These are phyloP conservation scores for Stylonectria norvegica DNA, from an alignment of 2,329 filamentous ascomycete genomes.

Conservation along the genomic window DNA sequence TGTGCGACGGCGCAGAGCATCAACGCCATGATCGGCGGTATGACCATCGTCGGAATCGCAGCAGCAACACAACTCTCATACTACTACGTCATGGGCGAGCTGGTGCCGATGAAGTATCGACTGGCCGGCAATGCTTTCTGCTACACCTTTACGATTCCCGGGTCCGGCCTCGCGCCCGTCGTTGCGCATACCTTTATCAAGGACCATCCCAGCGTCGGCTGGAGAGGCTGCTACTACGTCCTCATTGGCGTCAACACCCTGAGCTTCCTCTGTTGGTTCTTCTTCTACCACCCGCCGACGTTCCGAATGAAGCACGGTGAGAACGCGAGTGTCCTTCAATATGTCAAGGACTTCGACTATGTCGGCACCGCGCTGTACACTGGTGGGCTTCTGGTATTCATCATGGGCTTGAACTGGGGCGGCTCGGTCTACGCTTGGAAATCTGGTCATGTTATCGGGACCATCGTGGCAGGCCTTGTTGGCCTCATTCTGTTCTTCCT, in stretches of 20 bases:
- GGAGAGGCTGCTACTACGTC: slow-evolving; percentile 30
- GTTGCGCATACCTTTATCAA: slow-evolving; percentile 27
- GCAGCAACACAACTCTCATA: slow-evolving; percentile 36
- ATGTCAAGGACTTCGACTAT: slow-evolving; percentile 32
- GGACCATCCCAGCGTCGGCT: slow-evolving; percentile 24
- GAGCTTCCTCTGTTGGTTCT: slow-evolving; percentile 27
- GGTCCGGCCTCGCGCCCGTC: slow-evolving; percentile 27
- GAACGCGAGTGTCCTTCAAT: slow-evolving; percentile 20
- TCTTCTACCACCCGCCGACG: slow-evolving; percentile 34
- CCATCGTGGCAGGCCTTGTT: slow-evolving; percentile 27
- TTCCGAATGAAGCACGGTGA: slow-evolving; percentile 30
- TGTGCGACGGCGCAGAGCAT: slow-evolving; percentile 34
- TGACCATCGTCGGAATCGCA: slow-evolving; percentile 36
- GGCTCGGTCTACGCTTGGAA: slow-evolving; percentile 32
- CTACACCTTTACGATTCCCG: slow-evolving; percentile 32
- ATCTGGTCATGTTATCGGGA: slow-evolving; percentile 28
- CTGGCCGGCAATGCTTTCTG: slow-evolving; percentile 30
- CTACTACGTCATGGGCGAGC: slow-evolving; percentile 35
- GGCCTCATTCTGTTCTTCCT: slow-evolving; percentile 23
- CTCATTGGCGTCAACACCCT: slow-evolving; percentile 28
- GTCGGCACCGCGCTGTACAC: slow-evolving; percentile 30
- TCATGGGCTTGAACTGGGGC: slow-evolving; percentile 33
- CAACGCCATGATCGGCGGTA: slow-evolving; percentile 35
- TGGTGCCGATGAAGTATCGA: slow-evolving; percentile 37
- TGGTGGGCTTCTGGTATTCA: slow-evolving; percentile 28